Evolutionary conservation across 2,329 filamentous ascomycete genomes (phyloP).

Genomic region (Achaetomium macrosporum): DNA sequence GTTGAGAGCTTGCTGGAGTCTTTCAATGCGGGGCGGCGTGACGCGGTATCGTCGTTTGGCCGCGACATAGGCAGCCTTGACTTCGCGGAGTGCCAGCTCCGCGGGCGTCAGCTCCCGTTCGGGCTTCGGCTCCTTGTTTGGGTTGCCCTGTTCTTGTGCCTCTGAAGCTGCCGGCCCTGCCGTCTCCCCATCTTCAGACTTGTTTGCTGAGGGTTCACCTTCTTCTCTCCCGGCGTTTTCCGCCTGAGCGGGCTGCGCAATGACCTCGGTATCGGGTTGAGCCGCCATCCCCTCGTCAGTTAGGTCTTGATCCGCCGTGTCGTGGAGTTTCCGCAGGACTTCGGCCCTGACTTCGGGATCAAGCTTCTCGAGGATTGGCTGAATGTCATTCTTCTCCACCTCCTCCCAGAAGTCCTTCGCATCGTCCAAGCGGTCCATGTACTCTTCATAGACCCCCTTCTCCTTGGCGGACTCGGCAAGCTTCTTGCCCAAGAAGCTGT

Average conservation of each 20-base stretch:
- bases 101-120: constrained; percentile 40
- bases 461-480: constrained; percentile 72
- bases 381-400: constrained; percentile 73
- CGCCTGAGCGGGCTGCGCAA: neutral
- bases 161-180: neutral
- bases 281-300: constrained; percentile 15
- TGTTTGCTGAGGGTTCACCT: neutral
- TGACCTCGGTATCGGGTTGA: constrained; percentile 5
- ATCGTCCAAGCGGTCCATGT: constrained; percentile 65
- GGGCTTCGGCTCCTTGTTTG: constrained; percentile 5
- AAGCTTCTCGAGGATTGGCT: constrained; percentile 58
- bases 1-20: constrained; percentile 69
- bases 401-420: constrained; percentile 76
- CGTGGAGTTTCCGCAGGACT: constrained; percentile 58
- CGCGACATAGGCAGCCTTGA: constrained; percentile 74
- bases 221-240: neutral
- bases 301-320: constrained; percentile 26
- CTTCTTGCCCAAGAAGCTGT: constrained; percentile 77
- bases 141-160: neutral
- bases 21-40: constrained; percentile 60
- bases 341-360: constrained; percentile 58
- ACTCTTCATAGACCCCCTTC: constrained; percentile 63
- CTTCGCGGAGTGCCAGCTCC: constrained; percentile 61
- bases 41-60: constrained; percentile 85
- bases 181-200: neutral